Evolutionary conservation across 345 rosid species (phyloP), one percentile per base, ranked within the genome.

Genomic region (Brassica nigra): DNA sequence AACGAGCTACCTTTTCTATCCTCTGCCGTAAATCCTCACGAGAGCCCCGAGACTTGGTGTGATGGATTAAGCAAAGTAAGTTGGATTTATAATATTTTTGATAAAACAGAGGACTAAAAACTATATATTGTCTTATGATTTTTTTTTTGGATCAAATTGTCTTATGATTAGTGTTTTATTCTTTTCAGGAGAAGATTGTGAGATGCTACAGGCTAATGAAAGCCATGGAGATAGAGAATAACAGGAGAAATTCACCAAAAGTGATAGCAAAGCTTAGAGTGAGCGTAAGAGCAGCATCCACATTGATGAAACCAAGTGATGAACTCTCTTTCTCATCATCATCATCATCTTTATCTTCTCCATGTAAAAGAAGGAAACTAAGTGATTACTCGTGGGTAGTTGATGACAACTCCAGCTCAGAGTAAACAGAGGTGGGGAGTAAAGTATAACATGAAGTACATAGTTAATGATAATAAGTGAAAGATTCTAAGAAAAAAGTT

Each of bases 61-160:
- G 91, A 88, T 16, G 99, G 99, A 67, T 85, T 95, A 73, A 86
- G 91, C 89, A 93, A 93, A 81, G 99, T 95, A 90, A 78, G 87
- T 7, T 30, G 14, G 23, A 29, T 49, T 66, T 1, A 20, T 5
- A 44, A 33, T 8, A 12, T 66, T 31, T 71, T 37, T 59, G 0
- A 59, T 16, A 8, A 14, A 47, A 47, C 55, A 47, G 55, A 47
- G 55, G 49, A 42, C 49, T 42, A 42, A 42, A 42, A 42, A 42
- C 14, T 42, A 42, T 23, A 23, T 23, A 23, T 42, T 42, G 49
- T 42, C 49, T 42, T 42, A 5, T 52, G 58, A 52, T 47, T 23
- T 23, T 23, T 23, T 23, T 23, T 23, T 23, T 23, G 27, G 27
- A 23, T 23, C 27, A 23, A 7, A 36, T 6, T 36, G 1, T 36